Evolutionary conservation across 2,329 filamentous ascomycete species (phyloP).

Genomic region (Hortaea sp.): DNA sequence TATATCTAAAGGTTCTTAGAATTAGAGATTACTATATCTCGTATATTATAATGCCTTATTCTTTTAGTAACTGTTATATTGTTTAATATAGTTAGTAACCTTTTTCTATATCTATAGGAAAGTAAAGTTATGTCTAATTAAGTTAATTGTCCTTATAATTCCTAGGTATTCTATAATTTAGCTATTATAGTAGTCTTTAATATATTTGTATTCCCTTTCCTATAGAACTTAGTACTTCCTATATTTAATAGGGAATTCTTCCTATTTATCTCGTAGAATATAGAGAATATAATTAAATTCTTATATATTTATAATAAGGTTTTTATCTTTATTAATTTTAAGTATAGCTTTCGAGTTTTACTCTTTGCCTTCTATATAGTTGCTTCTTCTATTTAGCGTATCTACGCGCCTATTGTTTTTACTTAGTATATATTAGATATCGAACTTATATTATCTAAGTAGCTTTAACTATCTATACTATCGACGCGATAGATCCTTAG

Average conservation of each 20-base stretch:
- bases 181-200: slow-evolving; percentile 8
- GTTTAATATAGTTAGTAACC: slow-evolving; percentile 5
- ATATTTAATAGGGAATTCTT: slow-evolving; percentile 6
- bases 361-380: slow-evolving; percentile 2
- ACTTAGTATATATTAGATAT: slow-evolving; percentile 1
- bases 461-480: neutral
- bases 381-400: neutral
- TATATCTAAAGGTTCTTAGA: slow-evolving; percentile 2
- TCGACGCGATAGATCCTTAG: slow-evolving; percentile 18
- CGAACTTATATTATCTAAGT: slow-evolving; percentile 1
- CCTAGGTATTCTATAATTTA: slow-evolving; percentile 5
- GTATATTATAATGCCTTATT: slow-evolving; percentile 6
- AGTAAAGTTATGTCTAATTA: slow-evolving; percentile 4
- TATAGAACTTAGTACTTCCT: slow-evolving; percentile 5
- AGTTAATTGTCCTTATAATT: slow-evolving; percentile 2
- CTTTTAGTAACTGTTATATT: slow-evolving; percentile 1
- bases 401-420: neutral
- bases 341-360: neutral
- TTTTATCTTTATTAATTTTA: neutral
- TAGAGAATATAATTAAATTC: slow-evolving; percentile 1
- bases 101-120: slow-evolving; percentile 3
- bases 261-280: slow-evolving; percentile 2
- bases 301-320: slow-evolving; percentile 1
- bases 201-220: slow-evolving; percentile 5
- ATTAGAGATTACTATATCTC: slow-evolving; percentile 8